Evolutionary conservation across 768 basidiomycete genomes (phyloP).

Genomic region (Mycena capillaripes): DNA sequence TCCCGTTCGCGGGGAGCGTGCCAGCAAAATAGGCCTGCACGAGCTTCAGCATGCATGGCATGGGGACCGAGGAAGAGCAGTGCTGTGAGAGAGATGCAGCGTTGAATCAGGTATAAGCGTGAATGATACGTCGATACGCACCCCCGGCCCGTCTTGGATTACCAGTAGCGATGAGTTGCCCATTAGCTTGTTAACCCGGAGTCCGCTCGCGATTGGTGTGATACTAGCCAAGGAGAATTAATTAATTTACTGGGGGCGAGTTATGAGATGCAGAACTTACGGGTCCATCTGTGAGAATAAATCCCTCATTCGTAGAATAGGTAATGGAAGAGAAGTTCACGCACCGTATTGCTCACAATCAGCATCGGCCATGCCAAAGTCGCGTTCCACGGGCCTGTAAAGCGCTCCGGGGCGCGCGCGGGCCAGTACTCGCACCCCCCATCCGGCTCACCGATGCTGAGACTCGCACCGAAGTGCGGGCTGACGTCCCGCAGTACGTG

Average conservation of each 20-base stretch:
- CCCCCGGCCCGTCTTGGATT: conserved; percentile 40
- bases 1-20: no score
- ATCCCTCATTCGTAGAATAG: not conserved
- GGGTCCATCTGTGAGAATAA: conserved; percentile 22
- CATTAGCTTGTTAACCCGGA: conserved; percentile 39
- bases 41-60: no score
- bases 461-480: conserved; percentile 39
- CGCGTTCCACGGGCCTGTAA: conserved; percentile 45
- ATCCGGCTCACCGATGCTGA: conserved; percentile 36
- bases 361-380: conserved; percentile 42
- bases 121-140: not conserved
- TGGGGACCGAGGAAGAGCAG: no score
- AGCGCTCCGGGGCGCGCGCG: conserved; percentile 40
- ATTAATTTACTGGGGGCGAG: not conserved
- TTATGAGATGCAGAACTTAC: conserved; percentile 3
- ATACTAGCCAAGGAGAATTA: conserved; percentile 23
- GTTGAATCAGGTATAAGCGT: no score
- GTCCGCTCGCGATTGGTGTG: conserved; percentile 40
- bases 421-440: conserved; percentile 43
- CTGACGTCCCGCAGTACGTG: conserved; percentile 31
- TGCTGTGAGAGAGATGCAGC: no score
- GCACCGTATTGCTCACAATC: conserved; percentile 42
- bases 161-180: conserved; percentile 33
- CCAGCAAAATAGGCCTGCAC: no score
- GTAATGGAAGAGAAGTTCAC: not conserved